Evolutionary conservation across 306 rosid species (phyloP).

Genomic region (Vigna reflexopilosa): DNA sequence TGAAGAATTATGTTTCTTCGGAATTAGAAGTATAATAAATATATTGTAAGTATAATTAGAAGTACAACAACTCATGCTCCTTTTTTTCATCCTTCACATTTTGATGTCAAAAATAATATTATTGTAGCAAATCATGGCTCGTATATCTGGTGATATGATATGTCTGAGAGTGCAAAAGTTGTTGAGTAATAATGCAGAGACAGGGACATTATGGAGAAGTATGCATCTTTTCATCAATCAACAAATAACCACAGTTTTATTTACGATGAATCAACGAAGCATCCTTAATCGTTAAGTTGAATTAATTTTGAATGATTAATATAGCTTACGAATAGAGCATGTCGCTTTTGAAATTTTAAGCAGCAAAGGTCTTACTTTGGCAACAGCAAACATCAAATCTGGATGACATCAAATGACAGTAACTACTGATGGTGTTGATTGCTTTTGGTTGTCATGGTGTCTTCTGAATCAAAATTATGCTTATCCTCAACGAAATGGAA

Average conservation of each 20-base stretch:
- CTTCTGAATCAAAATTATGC: constrained; percentile 33
- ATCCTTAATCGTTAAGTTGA: constrained; percentile 39
- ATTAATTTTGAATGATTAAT: constrained; percentile 24
- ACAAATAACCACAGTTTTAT: constrained; percentile 9
- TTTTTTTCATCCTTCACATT: neutral
- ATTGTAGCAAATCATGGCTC: neutral
- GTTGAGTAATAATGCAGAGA: neutral
- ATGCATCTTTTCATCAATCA: neutral
- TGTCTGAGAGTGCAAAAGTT: neutral
- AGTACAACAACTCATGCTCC: neutral
- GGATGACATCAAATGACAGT: constrained; percentile 25
- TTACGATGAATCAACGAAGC: constrained; percentile 14
- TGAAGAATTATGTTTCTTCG: neutral
- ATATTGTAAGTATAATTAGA: neutral
- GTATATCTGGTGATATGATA: no score
- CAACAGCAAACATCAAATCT: constrained; percentile 24
- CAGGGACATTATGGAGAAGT: constrained; percentile 11
- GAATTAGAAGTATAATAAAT: neutral
- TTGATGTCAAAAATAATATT: neutral
- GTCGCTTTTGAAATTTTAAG: constrained; percentile 11
- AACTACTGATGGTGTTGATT: constrained; percentile 5
- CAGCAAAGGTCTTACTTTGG: constrained; percentile 8
- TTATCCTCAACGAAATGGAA: constrained; percentile 35
- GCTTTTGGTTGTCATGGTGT: constrained; percentile 29
- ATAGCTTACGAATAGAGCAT: neutral